Percentiles rank a stretch among this genome's conserved stretches.
Conservation (phyloP, 2,329 filamentous ascomycete genomes). For the Furcasterigmium furcatum region DNA sequence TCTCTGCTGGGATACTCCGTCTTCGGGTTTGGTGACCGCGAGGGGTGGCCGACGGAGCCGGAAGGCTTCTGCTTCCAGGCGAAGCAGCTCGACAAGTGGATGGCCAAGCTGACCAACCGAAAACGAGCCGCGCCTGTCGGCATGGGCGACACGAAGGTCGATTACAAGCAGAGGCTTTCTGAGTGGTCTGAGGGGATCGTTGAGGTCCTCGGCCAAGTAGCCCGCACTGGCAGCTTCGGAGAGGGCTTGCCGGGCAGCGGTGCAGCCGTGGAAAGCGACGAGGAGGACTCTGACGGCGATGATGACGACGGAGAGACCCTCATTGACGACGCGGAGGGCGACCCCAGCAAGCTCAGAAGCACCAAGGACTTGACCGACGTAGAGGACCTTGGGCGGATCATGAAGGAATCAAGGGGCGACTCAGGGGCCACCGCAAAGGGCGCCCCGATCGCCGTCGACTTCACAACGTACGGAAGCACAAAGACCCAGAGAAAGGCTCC, state of each 20-base stretch:
- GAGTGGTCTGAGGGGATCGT: slow-evolving; percentile 78
- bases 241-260: slow-evolving; percentile 75
- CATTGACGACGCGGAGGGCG: slow-evolving; percentile 40
- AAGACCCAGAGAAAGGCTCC: slow-evolving; percentile 40
- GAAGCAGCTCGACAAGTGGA: slow-evolving; percentile 87
- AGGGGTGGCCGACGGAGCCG: slow-evolving; percentile 87
- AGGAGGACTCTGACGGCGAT: slow-evolving; percentile 60
- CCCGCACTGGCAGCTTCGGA: slow-evolving; percentile 53
- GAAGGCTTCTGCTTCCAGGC: slow-evolving; percentile 94
- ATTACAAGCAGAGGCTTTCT: slow-evolving; percentile 60
- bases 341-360: slow-evolving; percentile 36
- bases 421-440: slow-evolving; percentile 22
- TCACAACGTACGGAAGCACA: slow-evolving; percentile 65
- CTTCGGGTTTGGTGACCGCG: slow-evolving; percentile 88
- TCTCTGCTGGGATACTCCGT: slow-evolving; percentile 82
- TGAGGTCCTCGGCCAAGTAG: slow-evolving; percentile 66
- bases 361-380: slow-evolving; percentile 65
- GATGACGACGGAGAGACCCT: slow-evolving; percentile 52
- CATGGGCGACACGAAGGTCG: slow-evolving; percentile 79
- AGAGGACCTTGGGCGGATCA: slow-evolving; percentile 74
- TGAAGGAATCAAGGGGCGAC: slow-evolving; percentile 43
- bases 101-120: slow-evolving; percentile 86
- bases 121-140: slow-evolving; percentile 89
- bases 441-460: slow-evolving; percentile 74
- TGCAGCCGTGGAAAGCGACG: slow-evolving; percentile 79